Evolutionary conservation across 148 eudicot species (phyloP), one percentile per base, ranked within the genome.

Genomic region (Cornus suecica): DNA sequence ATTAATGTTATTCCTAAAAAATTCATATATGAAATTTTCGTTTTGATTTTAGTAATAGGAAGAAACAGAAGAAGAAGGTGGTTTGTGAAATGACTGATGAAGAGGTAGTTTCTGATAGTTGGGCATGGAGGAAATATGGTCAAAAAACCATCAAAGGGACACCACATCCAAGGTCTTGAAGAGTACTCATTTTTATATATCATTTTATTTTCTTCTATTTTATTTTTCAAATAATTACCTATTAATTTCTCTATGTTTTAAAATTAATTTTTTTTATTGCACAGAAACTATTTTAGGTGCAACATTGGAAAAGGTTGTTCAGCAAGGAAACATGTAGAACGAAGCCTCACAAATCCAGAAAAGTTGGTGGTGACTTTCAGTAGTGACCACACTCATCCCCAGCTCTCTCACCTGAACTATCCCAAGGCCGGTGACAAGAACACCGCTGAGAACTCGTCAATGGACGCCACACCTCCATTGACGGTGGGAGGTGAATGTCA

Each of bases 101-200:
- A n/a, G 86, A 92, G 60, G 74, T 92, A 25, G 56, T 77, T 0
- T 71, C 75, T 20, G 97, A 91, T 80, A 79, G 83, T 67, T 91
- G 98, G 97, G 88, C 90, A 8, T 94, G 98, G 98, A 80, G 98
- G 42, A 94, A 94, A 73, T 91, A 94, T 60, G 98, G 98, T 58
- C 97, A 91, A 62, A 94, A 94, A 76, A 91, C 98, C 62, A 94
- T 94, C 74, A 94, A 91, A 78, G 98, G 97, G 14, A 86, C 97
- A 13, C 92, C 93, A n/a, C 82, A 86, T 83, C 98, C 98, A 26
- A 92, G 98, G 98, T 94, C 18, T 48, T 16, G 54, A n/a, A n/a
- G n/a, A 48, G 27, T 58, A 11, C 28, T n/a, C 29, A 27, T n/a
- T 22, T 11, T 65, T 3, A 42, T 23, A 7, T 54, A 23, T 5